A percentile compares a stretch with the other conserved stretches of the same genome.
These are phyloP conservation scores for Rossbeevera mucosa DNA, from an alignment of 768 basidiomycete species.

Conservation along the genomic window DNA sequence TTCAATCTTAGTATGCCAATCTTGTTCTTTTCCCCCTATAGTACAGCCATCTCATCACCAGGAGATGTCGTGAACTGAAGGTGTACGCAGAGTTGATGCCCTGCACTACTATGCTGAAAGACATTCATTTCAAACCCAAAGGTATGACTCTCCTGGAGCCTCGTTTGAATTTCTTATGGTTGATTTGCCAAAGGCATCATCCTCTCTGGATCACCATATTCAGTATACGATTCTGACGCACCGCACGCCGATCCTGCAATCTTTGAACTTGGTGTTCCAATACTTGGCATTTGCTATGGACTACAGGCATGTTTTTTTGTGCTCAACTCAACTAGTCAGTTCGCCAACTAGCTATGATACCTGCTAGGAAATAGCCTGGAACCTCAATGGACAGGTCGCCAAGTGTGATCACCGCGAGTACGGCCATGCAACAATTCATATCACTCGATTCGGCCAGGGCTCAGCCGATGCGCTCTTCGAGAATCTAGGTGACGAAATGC, in stretches of 20 bases:
- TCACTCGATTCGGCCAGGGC: constrained; percentile 56
- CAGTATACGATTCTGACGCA: constrained; percentile 89
- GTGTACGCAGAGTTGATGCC: constrained; percentile 98
- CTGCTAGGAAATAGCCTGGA: constrained; percentile 87
- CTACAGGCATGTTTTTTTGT: constrained; percentile 59
- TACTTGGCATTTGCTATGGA: constrained; percentile 97
- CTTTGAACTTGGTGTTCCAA: constrained; percentile 82
- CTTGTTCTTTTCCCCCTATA: constrained; percentile 30
- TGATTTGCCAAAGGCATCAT: constrained; percentile 65
- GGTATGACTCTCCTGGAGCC: constrained; percentile 41
- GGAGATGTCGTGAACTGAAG: constrained; percentile 95
- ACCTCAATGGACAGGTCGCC: constrained; percentile 76
- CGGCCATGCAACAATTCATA: constrained; percentile 80
- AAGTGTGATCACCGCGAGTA: constrained; percentile 93
- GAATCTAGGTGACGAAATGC: constrained; percentile 82
- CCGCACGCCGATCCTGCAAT: constrained; percentile 93
- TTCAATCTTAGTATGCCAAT: constrained; percentile 8
- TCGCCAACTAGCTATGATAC: not conserved
- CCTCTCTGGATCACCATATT: constrained; percentile 96
- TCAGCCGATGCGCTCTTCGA: constrained; percentile 76
- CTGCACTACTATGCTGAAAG: constrained; percentile 85
- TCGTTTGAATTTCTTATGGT: not conserved
- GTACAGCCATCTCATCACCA: constrained; percentile 97
- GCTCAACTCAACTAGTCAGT: not conserved
- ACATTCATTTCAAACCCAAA: constrained; percentile 91